Percentiles rank a stretch among this genome's conserved stretches.
Conservation (phyloP, 2,329 filamentous ascomycete species). For the Taxawa tesnikishii region DNA sequence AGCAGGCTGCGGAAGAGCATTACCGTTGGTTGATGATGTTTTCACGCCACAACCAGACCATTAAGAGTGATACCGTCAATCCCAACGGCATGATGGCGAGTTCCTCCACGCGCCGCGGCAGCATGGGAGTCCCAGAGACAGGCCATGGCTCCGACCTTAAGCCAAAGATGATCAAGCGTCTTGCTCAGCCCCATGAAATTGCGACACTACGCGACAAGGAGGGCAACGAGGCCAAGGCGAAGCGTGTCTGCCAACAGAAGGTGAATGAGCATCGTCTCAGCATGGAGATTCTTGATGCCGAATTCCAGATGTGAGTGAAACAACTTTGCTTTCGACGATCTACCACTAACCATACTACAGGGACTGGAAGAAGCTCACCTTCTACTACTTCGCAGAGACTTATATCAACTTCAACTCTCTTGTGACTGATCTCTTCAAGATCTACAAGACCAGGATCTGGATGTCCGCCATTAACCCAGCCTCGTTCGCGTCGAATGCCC, state of each 20-base stretch:
- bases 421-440: constrained; percentile 95
- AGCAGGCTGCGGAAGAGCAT: constrained; percentile 86
- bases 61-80: constrained; percentile 9
- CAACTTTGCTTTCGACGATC: constrained; percentile 1
- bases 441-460: constrained; percentile 99
- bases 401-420: constrained; percentile 99
- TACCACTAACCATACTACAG: constrained; percentile 32
- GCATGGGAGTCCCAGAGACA: constrained; percentile 1
- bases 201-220: constrained; percentile 86
- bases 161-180: constrained; percentile 91
- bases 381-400: constrained; percentile 95
- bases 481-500: constrained; percentile 49
- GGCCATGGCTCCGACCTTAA: constrained; percentile 52
- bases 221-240: constrained; percentile 93
- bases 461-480: constrained; percentile 99
- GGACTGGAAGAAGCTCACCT: constrained; percentile 98
- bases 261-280: constrained; percentile 87
- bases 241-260: constrained; percentile 92
- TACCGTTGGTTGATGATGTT: constrained; percentile 99
- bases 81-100: constrained; percentile 39
- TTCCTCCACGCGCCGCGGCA: constrained; percentile 31
- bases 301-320: constrained; percentile 83
- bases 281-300: constrained; percentile 97
- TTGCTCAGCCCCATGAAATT: constrained; percentile 86
- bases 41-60: constrained; percentile 32